These are phyloP conservation scores for Fusarium oxysporum DNA, from an alignment of 2,329 filamentous ascomycete genomes.

Conservation along the genomic window DNA sequence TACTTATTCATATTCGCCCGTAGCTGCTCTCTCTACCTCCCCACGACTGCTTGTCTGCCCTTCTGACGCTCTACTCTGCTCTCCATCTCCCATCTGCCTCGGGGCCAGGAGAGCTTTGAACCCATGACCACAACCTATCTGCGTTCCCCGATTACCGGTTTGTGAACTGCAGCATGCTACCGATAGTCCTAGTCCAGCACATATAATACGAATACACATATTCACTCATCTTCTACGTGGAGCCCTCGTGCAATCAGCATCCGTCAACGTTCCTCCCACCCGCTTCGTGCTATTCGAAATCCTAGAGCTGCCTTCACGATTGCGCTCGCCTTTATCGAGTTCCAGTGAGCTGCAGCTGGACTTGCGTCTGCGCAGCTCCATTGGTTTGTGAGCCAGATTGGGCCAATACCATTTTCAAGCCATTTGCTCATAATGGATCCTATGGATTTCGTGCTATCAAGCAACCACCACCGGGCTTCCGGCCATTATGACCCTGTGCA, in stretches of 20 bases:
- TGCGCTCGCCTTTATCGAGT: not conserved
- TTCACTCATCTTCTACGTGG: slow-evolving; percentile 31
- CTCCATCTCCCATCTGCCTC: slow-evolving; percentile 15
- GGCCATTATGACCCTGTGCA: slow-evolving; percentile 47
- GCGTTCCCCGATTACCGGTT: slow-evolving; percentile 41
- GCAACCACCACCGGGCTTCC: slow-evolving; percentile 36
- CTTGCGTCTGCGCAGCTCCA: slow-evolving; percentile 13
- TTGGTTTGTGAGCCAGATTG: slow-evolving; percentile 1
- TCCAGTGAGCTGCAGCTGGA: slow-evolving; percentile 8
- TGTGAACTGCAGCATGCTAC: slow-evolving; percentile 45
- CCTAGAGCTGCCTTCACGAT: slow-evolving; percentile 7
- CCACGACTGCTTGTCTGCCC: slow-evolving; percentile 14
- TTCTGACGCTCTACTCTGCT: slow-evolving; percentile 13
- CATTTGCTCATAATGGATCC: slow-evolving; percentile 42
- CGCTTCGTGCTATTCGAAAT: slow-evolving; percentile 19
- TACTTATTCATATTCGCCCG: slow-evolving; percentile 21
- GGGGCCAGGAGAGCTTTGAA: slow-evolving; percentile 30
- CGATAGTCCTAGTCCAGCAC: slow-evolving; percentile 47
- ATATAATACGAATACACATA: slow-evolving; percentile 43
- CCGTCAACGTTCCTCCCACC: slow-evolving; percentile 10
- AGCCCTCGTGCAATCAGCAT: slow-evolving; percentile 24
- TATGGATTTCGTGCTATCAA: slow-evolving; percentile 43
- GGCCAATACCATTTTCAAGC: slow-evolving; percentile 9
- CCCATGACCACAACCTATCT: slow-evolving; percentile 43
- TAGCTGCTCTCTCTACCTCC: slow-evolving; percentile 18